These are phyloP conservation scores for Coniochaeta sp. DNA, from an alignment of 2,329 filamentous ascomycete species.

Conservation along the genomic window DNA sequence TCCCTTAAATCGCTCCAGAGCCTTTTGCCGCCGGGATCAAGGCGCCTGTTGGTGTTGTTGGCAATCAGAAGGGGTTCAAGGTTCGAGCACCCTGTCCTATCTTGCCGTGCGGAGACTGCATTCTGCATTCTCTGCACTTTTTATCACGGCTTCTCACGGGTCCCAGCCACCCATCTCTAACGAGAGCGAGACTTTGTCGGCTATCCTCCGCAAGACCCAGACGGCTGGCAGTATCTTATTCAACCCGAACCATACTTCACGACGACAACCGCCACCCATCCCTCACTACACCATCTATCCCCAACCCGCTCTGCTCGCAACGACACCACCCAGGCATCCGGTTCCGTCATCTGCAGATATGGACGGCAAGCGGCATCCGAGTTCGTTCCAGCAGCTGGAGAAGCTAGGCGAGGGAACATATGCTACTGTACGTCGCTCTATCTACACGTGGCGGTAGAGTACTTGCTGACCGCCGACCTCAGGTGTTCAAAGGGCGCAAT, in stretches of 20 bases:
- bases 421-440: slow-evolving; percentile 65
- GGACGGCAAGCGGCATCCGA: slow-evolving; percentile 89
- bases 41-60: background rate
- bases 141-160: slow-evolving; percentile 17
- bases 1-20: background rate
- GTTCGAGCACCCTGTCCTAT: background rate
- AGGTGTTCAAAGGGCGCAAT: slow-evolving; percentile 97
- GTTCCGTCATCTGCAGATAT: slow-evolving; percentile 37
- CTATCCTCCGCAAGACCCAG: slow-evolving; percentile 21
- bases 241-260: slow-evolving; percentile 25
- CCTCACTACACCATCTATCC: slow-evolving; percentile 19
- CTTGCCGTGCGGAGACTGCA: slow-evolving; percentile 11
- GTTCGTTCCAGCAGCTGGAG: slow-evolving; percentile 98
- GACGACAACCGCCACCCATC: slow-evolving; percentile 20
- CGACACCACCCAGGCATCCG: slow-evolving; percentile 4
- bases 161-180: slow-evolving; percentile 13
- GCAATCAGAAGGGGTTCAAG: background rate
- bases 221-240: slow-evolving; percentile 33
- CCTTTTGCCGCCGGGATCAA: background rate
- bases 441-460: background rate
- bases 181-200: slow-evolving; percentile 4
- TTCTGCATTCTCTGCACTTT: slow-evolving; percentile 13
- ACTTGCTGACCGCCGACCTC: slow-evolving; percentile 1
- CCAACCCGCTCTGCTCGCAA: background rate
- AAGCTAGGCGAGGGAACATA: slow-evolving; percentile 98